Evolutionary conservation across 2,329 filamentous ascomycete genomes (phyloP), one percentile per base, ranked within the genome.

Genomic region (Drechslerella stenobrocha): DNA sequence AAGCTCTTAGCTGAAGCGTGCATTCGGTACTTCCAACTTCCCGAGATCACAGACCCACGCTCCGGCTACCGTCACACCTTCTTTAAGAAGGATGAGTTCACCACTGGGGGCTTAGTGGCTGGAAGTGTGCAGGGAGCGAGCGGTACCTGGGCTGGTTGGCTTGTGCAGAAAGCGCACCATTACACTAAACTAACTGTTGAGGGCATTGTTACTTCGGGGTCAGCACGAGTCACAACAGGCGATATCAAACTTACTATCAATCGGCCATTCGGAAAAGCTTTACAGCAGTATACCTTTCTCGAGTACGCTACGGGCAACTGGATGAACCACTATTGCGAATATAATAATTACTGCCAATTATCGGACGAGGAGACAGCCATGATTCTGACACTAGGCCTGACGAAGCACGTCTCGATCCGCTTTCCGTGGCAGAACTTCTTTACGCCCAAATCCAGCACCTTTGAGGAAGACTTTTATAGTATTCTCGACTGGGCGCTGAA

Each of bases 401-500:
- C 37, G 13, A 59, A 30, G 28, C 32, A 40, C 13, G 1, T 42
- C 1, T 18, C 46, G 3, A 64, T 64, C 15, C 34, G 51, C 37
- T 64, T 56, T 46, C 59, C 59, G 1, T 64, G 59, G 59, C 59
- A 64, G 22, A 56, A 7, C 5, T 40, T 56, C 23, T 51, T 56
- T 22, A 26, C 44, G 4, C 55, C 55, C n/a, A 34, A 58, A 3
- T 51, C 28, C 15, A 7, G 22, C 2, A 32, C 48, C 0, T 13
- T 5, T 8, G 15, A 37, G 2, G 48, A 47, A 8, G 20, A 20
- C 4, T 1, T 42, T 8, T 46, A 37, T 22, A 24, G 34, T 1
- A 5, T 61, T 13, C 4, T 61, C 18, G 57, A 61, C 28, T 61
- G 57, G 57, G 40, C 50, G 0, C 28, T 61, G 1, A 24, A 46